Conservation (phyloP, 2,329 filamentous ascomycete genomes). For the Colletotrichum magnum region DNA sequence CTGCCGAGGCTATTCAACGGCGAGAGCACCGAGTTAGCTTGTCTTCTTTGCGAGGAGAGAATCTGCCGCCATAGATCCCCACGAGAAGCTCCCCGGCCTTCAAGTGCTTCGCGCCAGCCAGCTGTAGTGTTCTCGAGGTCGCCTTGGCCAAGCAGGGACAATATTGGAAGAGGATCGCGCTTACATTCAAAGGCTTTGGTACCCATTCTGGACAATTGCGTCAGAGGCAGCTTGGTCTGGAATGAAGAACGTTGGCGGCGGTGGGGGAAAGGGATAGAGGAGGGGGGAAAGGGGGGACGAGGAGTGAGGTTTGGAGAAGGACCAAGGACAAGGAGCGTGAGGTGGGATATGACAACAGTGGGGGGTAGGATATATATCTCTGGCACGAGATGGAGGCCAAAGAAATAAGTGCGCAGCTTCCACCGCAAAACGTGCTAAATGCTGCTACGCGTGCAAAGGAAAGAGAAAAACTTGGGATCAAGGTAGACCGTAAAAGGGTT, state of each 20-base stretch:
- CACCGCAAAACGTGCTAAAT: constrained; percentile 17
- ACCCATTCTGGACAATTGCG: constrained; percentile 33
- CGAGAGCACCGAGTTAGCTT: constrained; percentile 2
- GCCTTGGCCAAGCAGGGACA: background rate
- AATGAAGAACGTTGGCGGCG: constrained; percentile 19
- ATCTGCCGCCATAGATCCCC: constrained; percentile 13
- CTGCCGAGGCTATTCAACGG: constrained; percentile 60
- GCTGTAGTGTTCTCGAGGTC: background rate
- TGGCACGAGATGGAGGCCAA: constrained; percentile 13
- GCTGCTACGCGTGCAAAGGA: constrained; percentile 3
- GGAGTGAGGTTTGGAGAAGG: background rate
- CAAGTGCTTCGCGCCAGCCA: constrained; percentile 13
- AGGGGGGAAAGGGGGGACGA: constrained; percentile 7
- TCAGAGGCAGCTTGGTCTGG: constrained; percentile 30
- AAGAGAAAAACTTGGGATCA: constrained; percentile 15
- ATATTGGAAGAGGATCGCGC: constrained; percentile 9
- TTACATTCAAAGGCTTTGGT: constrained; percentile 36
- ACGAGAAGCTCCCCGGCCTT: constrained; percentile 1
- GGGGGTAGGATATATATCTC: constrained; percentile 15
- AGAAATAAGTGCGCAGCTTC: constrained; percentile 15
- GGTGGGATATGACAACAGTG: constrained; percentile 3
- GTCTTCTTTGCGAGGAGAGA: background rate
- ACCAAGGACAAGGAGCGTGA: constrained; percentile 7
- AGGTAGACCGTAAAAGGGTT: constrained; percentile 29
- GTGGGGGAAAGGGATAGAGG: constrained; percentile 11